phyloP scores from a whole-genome alignment of 257 asterid species.

The Solanum appendiculatum region DNA sequence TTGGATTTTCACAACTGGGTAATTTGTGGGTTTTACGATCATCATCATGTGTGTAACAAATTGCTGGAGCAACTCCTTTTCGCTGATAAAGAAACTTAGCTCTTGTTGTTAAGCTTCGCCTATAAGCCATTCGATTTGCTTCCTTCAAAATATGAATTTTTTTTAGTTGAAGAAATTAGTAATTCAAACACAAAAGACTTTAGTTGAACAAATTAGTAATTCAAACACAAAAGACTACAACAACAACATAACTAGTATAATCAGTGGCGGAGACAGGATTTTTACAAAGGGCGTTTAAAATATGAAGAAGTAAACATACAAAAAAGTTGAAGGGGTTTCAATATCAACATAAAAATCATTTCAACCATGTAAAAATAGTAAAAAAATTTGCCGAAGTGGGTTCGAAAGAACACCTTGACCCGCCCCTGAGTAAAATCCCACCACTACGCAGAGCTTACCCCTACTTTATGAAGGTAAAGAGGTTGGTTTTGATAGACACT shows the following conservation, averaged over 20 bases:
- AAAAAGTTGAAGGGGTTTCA: not conserved
- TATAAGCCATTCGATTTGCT: slow-evolving; percentile 46
- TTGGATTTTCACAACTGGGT: slow-evolving; percentile 10
- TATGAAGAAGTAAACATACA: not conserved
- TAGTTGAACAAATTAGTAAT: not conserved
- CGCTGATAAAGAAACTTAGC: slow-evolving; percentile 56
- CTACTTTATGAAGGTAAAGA: not conserved
- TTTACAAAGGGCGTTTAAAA: not conserved
- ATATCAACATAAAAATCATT: not conserved
- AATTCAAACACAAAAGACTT: not conserved
- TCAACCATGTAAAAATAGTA: not conserved
- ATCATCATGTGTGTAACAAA: slow-evolving; percentile 22
- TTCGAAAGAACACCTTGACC: not conserved
- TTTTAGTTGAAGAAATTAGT: not conserved
- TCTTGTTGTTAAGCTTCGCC: slow-evolving; percentile 62
- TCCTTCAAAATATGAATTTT: not conserved
- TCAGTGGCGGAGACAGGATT: not conserved
- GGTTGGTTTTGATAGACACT: not conserved
- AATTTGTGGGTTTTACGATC: slow-evolving; percentile 14
- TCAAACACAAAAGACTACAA: not conserved
- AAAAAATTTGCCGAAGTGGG: no score
- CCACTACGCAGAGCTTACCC: not conserved
- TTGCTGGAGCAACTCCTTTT: slow-evolving; percentile 37
- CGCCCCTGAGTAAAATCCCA: not conserved
- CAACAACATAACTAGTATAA: not conserved